Percentiles rank a stretch among this genome's conserved stretches.
Conservation (phyloP, 2,329 filamentous ascomycete species). For the Huntiella omanensis region DNA sequence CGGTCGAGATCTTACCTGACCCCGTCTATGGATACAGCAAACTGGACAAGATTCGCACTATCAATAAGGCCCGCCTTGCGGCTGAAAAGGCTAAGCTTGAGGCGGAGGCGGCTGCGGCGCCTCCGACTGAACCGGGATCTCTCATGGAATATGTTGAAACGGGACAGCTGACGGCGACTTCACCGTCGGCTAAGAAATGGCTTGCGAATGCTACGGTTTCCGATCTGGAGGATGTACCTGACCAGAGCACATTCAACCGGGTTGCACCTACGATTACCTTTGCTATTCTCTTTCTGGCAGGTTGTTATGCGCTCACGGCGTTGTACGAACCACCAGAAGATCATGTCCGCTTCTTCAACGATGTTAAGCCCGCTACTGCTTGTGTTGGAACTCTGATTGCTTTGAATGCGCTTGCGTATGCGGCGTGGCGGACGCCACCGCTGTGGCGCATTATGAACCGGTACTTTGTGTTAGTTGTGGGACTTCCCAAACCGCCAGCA, state of each 20-base stretch:
- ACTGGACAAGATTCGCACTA: conserved; percentile 37
- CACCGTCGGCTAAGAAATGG: conserved; percentile 23
- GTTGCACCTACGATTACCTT: conserved; percentile 35
- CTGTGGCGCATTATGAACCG: conserved; percentile 48
- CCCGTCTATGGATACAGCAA: conserved; percentile 39
- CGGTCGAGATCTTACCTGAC: conserved; percentile 18
- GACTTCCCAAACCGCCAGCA: conserved; percentile 41
- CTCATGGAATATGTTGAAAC: conserved; percentile 17
- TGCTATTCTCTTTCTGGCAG: conserved; percentile 25
- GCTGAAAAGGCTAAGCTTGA: conserved; percentile 26
- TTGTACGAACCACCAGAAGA: conserved; percentile 23
- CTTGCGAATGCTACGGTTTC: conserved; percentile 27
- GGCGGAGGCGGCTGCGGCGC: conserved; percentile 17
- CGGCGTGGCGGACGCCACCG: conserved; percentile 44
- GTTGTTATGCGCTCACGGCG: conserved; percentile 24
- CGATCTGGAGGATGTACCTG: conserved; percentile 30
- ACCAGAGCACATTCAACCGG: conserved; percentile 32
- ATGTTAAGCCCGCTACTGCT: conserved; percentile 40
- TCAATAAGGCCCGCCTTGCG: conserved; percentile 30
- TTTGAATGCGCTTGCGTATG: conserved; percentile 37
- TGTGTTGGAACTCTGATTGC: conserved; percentile 44
- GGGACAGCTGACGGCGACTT: conserved; percentile 22
- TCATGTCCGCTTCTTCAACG: conserved; percentile 34
- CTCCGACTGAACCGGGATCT: conserved; percentile 8
- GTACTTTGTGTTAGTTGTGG: conserved; percentile 46